These are phyloP conservation scores for Eimeria falciformis DNA, from an alignment of 169 alveolate species.

Conservation along the genomic window DNA sequence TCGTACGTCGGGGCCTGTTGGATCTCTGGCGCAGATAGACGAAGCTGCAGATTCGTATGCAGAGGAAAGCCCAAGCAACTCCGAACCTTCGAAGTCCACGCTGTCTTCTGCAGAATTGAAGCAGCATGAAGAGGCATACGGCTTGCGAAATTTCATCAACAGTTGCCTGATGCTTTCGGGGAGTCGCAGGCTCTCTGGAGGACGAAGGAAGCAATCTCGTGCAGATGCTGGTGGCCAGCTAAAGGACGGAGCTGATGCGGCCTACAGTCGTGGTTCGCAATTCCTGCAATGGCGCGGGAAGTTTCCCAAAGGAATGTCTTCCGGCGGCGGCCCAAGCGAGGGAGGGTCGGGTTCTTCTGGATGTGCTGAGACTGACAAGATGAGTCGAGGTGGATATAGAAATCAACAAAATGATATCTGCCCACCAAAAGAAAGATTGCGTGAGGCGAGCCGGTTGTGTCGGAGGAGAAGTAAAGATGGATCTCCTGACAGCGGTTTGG, in stretches of 20 bases:
- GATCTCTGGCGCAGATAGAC: constrained; percentile 40
- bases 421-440: constrained; percentile 32
- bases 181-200: constrained; percentile 59
- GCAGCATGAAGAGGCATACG: constrained; percentile 62
- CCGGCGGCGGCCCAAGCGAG: constrained; percentile 25
- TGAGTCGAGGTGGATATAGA: background rate
- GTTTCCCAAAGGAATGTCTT: constrained; percentile 13
- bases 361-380: background rate
- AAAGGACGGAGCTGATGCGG: constrained; percentile 15
- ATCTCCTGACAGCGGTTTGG: constrained; percentile 9
- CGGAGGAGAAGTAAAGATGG: constrained; percentile 26
- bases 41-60: constrained; percentile 36
- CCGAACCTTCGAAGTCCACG: constrained; percentile 51
- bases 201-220: constrained; percentile 40
- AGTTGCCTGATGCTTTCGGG: constrained; percentile 51
- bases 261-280: constrained; percentile 20
- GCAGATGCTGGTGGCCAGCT: constrained; percentile 29
- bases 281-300: constrained; percentile 66
- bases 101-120: constrained; percentile 48
- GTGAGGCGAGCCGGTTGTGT: constrained; percentile 66
- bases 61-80: constrained; percentile 25
- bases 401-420: constrained; percentile 22
- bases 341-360: background rate
- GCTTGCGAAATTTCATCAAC: constrained; percentile 52
- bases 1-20: background rate